Percentiles rank a stretch among this genome's conserved stretches.
Evolutionary conservation across 192 early-diverging fungal species (phyloP).

Genomic region (Borealophlyctis nickersoniae): DNA sequence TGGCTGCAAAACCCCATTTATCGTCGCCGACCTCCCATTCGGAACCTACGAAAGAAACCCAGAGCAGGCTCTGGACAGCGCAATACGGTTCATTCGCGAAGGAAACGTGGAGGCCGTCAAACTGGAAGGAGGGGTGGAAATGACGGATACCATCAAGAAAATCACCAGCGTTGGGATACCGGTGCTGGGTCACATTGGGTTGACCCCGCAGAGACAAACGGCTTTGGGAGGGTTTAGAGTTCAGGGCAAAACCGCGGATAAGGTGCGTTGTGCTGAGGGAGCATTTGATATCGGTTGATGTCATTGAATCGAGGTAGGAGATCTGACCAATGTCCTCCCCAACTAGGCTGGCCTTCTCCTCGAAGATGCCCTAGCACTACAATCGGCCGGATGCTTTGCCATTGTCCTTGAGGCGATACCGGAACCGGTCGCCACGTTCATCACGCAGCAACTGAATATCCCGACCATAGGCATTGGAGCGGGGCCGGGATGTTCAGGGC

Average conservation of each 20-base stretch:
- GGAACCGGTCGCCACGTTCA: slow-evolving; percentile 77
- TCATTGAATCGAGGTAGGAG: no score
- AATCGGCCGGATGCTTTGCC: slow-evolving; percentile 86
- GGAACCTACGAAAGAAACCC: slow-evolving; percentile 84
- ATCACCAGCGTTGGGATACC: slow-evolving; percentile 89
- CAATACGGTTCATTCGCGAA: slow-evolving; percentile 84
- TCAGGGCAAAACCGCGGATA: slow-evolving; percentile 81
- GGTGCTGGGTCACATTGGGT: slow-evolving; percentile 90
- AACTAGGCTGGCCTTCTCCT: slow-evolving; percentile 70
- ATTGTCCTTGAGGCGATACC: slow-evolving; percentile 93
- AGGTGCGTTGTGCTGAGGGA: slow-evolving; percentile 28
- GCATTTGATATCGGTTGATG: background rate
- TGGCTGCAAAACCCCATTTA: slow-evolving; percentile 72
- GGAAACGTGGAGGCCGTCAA: slow-evolving; percentile 93
- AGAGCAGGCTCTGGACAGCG: slow-evolving; percentile 69
- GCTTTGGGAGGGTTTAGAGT: slow-evolving; percentile 87
- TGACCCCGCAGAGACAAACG: slow-evolving; percentile 90
- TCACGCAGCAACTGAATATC: slow-evolving; percentile 72
- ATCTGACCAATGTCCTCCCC: no score
- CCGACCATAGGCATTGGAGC: slow-evolving; percentile 99
- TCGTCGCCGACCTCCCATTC: slow-evolving; percentile 85
- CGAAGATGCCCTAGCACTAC: slow-evolving; percentile 84
- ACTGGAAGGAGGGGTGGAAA: slow-evolving; percentile 89
- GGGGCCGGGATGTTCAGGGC: slow-evolving; percentile 80
- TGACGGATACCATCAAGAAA: slow-evolving; percentile 68